These are phyloP conservation scores for Hemileia vastatrix DNA, from an alignment of 1,284 basidiomycete species.

Conservation along the genomic window DNA sequence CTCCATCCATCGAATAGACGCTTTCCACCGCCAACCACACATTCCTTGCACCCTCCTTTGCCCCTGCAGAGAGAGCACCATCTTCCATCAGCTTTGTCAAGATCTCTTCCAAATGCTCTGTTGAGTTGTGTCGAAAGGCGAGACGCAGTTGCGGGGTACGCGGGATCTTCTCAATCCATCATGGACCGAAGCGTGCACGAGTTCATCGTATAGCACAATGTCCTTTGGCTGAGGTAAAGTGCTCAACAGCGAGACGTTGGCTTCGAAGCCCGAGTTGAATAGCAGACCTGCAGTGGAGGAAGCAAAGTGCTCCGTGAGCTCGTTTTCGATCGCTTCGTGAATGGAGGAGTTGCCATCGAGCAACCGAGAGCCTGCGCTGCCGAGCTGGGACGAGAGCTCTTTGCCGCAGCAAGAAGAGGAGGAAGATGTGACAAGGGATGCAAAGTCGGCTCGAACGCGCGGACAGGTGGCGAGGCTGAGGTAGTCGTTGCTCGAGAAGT, in stretches of 20 bases:
- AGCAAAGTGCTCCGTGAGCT: constrained; percentile 61
- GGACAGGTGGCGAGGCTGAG: no score
- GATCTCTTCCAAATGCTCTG: constrained; percentile 39
- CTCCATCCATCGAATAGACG: constrained; percentile 45
- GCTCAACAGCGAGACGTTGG: constrained; percentile 80
- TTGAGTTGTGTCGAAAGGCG: constrained; percentile 67
- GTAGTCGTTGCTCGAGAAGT: no score
- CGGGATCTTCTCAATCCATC: constrained; percentile 73
- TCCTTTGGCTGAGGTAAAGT: constrained; percentile 71
- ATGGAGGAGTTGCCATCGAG: constrained; percentile 65
- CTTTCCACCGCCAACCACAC: constrained; percentile 41
- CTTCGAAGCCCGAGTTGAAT: constrained; percentile 92
- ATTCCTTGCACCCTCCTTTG: constrained; percentile 5
- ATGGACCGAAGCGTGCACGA: constrained; percentile 88
- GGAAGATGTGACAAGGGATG: no score
- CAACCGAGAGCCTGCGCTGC: constrained; percentile 79
- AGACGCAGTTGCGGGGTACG: constrained; percentile 45
- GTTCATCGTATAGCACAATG: constrained; percentile 70
- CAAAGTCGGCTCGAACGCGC: no score
- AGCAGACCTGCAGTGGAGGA: constrained; percentile 57
- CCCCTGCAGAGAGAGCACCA: neutral
- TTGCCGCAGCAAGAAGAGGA: no score
- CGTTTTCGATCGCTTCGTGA: constrained; percentile 60
- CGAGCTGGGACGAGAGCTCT: no score
- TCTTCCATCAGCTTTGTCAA: constrained; percentile 23